Evolutionary conservation across 1,284 basidiomycete species (phyloP), one percentile per base, ranked within the genome.

Genomic region (Filobasidium uniguttulatum): DNA sequence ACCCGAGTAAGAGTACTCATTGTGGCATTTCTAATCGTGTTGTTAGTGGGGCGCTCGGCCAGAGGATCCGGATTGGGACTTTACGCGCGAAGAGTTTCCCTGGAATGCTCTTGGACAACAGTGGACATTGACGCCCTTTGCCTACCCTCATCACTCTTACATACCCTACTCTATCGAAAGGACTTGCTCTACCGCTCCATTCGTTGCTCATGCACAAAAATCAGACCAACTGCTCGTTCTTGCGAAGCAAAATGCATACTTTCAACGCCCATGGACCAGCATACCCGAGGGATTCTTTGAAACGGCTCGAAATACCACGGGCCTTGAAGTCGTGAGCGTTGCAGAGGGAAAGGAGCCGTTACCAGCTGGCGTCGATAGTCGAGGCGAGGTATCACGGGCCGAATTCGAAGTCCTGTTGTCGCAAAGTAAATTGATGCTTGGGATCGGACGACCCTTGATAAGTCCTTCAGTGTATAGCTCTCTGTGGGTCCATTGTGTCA

Each of bases 151-250:
- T 25, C 62, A 66, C 54, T 47, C 55, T 17, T 56, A 60, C 47
- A 55, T 67, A 7, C 61, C 65, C 1, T 62, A 67, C 45, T 59
- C 62, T 5, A 59, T 69, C 49, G 63, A 67, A 55, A 54, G 61
- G 25, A 52, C 56, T 7, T 69, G 67, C 46, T 45, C 60, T 17
- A 46, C 52, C 5, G 46, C 61, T 1, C 59, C 59, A 8, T 38
- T 57, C 19, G 59, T 48, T 9, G 54, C 59, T 14, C 55, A 54
- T n/a, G 54, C 49, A 3, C 54, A 62, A 28, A 54, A 64, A 25
- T 48, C 57, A 15, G 54, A 64, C 36, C 46, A 56, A 14, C 60
- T 64, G 5, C 55, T 68, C 25, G 55, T 69, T 20, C 55, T 67
- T 22, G 65, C 63, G 45, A 68, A 69, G 48, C 55, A 59, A 29